phyloP scores from a whole-genome alignment of 208 protist genomes.

The Wallacemonas sp. region DNA sequence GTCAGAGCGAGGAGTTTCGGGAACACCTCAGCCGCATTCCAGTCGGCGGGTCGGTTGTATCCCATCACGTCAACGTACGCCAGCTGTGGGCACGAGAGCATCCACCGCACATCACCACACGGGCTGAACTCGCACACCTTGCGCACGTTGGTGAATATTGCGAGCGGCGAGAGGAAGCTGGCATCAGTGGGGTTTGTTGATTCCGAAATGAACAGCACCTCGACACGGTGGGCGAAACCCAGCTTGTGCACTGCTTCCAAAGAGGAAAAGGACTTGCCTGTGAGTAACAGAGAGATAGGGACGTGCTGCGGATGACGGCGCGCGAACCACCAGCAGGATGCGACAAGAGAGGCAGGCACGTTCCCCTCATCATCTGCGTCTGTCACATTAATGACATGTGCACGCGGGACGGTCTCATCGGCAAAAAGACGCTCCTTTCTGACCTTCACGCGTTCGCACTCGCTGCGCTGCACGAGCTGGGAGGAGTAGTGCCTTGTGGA shows the following conservation, averaged over 20 bases:
- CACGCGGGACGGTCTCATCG: background rate
- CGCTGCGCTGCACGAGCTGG: slow-evolving; percentile 4
- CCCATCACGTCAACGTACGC: slow-evolving; percentile 3
- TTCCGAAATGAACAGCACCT: background rate
- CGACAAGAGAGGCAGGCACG: background rate
- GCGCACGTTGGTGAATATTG: background rate
- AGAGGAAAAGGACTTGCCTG: background rate
- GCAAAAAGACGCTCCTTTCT: background rate
- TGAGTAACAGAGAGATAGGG: slow-evolving; percentile 1
- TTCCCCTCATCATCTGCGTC: background rate
- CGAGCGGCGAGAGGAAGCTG: background rate
- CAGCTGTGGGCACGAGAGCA: slow-evolving; percentile 12
- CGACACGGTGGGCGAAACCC: background rate
- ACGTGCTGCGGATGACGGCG: background rate
- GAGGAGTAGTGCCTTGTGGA: background rate
- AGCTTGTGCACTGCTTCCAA: background rate
- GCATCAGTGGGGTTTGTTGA: background rate
- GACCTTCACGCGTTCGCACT: background rate
- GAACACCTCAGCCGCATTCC: slow-evolving; percentile 3
- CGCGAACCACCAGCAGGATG: slow-evolving; percentile 10
- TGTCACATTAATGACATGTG: background rate
- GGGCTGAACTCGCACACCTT: slow-evolving; percentile 1
- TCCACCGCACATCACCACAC: background rate
- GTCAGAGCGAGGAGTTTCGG: background rate
- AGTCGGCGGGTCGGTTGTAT: background rate